Base-by-base conservation (phyloP, 139 green algal species). In the Picochlorum costavermella region DNA sequence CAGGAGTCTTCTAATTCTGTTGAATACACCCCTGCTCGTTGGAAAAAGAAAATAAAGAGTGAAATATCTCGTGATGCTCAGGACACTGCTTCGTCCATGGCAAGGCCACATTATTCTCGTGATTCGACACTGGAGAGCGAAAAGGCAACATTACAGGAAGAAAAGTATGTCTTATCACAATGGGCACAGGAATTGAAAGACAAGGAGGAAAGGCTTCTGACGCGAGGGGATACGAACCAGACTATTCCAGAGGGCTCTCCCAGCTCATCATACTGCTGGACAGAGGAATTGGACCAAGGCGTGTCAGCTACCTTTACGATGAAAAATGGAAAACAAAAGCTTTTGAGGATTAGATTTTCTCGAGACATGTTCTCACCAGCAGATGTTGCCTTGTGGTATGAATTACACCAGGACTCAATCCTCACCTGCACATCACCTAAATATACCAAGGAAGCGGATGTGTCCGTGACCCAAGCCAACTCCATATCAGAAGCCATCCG, bases 301-400 rank as follows among this genome's bases (percentile, higher is more conserved):
- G 75, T 82, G 23, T 64, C 72, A 50, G 50, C 74, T 4, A 77
- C 73, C 3, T 81, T 77, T 43, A 31, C 28, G 6, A 31, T 20
- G 12, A 26, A 31, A 45, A 26, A 53, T 55, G 16, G 56, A 68
- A 46, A 61, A 5, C 48, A 51, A 26, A 60, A 59, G 31, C 61
- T 82, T 4, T 53, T 50, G 13, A 69, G 75, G 28, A 81, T 82
- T 55, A 68, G 75, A 43, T 82, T 82, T 68, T 71, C 50, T 28
- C 60, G 68, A 13, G 45, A 68, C 14, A 60, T 63, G 3, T 82
- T 79, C 56, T 37, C 36, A 11, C 65, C 63, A 11, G 68, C 63
- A 14, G 44, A 26, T 5, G 75, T 75, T 5, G 60, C 69, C 28
- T 29, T 63, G 70, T 77, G 71, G 71, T 77, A 77, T 48, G 50